Evolutionary conservation across 805 yeast species (phyloP), one percentile per base, ranked within the genome.

Genomic region (Myxozyma neotropica): DNA sequence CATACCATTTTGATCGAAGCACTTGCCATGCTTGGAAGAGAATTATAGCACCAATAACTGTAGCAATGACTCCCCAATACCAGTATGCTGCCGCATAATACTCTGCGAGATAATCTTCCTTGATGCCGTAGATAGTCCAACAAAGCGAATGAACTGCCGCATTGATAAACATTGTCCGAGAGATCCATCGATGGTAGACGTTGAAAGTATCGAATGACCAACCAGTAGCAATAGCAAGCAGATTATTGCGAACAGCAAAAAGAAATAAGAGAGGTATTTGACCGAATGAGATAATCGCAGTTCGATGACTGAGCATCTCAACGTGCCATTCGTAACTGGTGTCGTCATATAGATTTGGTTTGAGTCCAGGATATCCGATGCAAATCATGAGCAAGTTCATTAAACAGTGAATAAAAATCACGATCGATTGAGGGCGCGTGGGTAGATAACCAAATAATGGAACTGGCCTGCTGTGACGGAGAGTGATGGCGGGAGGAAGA

Each of bases 241-340:
- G 83, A 68, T 87, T 88, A 71, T 88, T 88, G 67, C 94, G 76
- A 27, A 86, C 85, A 2, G 89, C 89, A 72, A 88, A 85, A 55
- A 86, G 72, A 59, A 82, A 79, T n/a, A 84, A 70, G 4, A 80
- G 70, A 0, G 93, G 92, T 57, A 85, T 23, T 29, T 61, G 65
- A 42, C 49, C 64, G 45, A 69, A 54, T 0, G 68, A 53, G 23
- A 70, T 35, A 33, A 63, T 53, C 0, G 71, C 77, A 1, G 77
- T 47, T 17, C 62, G 54, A 44, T 45, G 46, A 12, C 49, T 42
- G n/a, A 58, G 23, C 40, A 19, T 21, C 10, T n/a, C 23, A 7
- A 24, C 50, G 24, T 46, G 50, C 8, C 10, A 24, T 24, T 8
- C 27, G n/a, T 21, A 2, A 13, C 12, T 17, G 13, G 26, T 27